A percentile compares a stretch with the other conserved stretches of the same genome.
phyloP scores from a whole-genome alignment of 805 yeast species.

The Candida adriatica region DNA sequence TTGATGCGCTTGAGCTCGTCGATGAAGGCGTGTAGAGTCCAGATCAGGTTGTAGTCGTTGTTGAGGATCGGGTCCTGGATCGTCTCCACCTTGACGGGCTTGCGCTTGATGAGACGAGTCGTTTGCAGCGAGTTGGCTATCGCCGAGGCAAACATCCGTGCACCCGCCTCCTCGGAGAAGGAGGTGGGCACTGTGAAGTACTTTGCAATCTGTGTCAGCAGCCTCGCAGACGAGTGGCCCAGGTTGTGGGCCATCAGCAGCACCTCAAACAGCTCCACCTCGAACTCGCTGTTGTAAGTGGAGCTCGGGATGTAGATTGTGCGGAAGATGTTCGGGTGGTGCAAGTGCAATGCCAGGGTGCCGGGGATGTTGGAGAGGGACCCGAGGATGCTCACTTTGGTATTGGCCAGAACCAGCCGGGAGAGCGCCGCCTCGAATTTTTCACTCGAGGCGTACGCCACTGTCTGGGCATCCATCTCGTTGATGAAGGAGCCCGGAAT shows the following conservation, averaged over 20 bases:
- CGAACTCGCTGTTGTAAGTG: constrained; percentile 30
- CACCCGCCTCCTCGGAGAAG: constrained; percentile 22
- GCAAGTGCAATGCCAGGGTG: constrained; percentile 44
- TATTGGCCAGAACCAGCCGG: constrained; percentile 3
- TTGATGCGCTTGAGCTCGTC: constrained; percentile 27
- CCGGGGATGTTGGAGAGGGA: constrained; percentile 44
- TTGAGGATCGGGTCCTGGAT: constrained; percentile 17
- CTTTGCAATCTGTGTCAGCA: constrained; percentile 39
- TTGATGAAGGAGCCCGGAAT: constrained; percentile 32
- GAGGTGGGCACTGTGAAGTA: constrained; percentile 21
- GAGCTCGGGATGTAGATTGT: constrained; percentile 41
- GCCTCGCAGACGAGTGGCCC: constrained; percentile 38
- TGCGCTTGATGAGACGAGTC: constrained; percentile 4
- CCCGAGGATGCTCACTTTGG: constrained; percentile 28
- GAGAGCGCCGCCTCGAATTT: constrained; percentile 3
- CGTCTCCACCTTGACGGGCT: not conserved
- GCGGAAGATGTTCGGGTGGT: constrained; percentile 51
- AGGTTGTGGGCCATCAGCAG: constrained; percentile 44
- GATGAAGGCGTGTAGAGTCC: constrained; percentile 35
- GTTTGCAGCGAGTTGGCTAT: constrained; percentile 23
- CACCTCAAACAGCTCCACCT: constrained; percentile 36
- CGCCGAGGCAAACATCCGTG: constrained; percentile 21
- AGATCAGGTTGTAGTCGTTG: constrained; percentile 33
- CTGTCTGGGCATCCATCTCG: constrained; percentile 19
- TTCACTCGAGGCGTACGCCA: constrained; percentile 1